phyloP scores from a whole-genome alignment of 495 filamentous ascomycete species.

The Xylaria palmicola region DNA sequence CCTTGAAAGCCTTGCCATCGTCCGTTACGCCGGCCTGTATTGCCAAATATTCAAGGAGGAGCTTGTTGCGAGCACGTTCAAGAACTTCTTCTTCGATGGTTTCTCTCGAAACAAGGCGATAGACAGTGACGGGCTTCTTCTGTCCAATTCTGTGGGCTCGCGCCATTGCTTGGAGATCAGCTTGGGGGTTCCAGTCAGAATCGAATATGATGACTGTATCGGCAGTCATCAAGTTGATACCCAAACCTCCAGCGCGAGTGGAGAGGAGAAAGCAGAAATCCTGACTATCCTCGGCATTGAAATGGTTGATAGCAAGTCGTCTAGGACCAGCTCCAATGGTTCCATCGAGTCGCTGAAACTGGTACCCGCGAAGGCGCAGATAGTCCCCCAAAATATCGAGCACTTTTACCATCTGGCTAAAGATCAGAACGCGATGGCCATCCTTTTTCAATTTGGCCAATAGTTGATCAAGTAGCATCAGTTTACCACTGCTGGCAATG shows the following conservation, averaged over 20 bases:
- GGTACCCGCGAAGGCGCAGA: conserved; percentile 80
- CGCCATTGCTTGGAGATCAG: conserved; percentile 97
- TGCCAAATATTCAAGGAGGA: conserved; percentile 96
- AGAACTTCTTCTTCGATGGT: conserved; percentile 98
- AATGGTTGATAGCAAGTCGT: conserved; percentile 93
- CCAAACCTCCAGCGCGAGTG: conserved; percentile 91
- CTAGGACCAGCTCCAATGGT: conserved; percentile 84
- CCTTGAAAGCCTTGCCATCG: conserved; percentile 74
- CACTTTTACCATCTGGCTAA: conserved; percentile 99
- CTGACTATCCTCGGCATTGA: conserved; percentile 88
- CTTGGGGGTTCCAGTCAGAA: conserved; percentile 99
- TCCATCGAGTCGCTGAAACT: conserved; percentile 91
- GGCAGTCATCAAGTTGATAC: conserved; percentile 98
- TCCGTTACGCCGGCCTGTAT: conserved; percentile 97
- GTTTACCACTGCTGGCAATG: conserved; percentile 96
- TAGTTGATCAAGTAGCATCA: conserved; percentile 96
- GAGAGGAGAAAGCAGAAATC: conserved; percentile 97
- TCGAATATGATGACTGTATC: conserved; percentile 98
- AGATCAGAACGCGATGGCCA: conserved; percentile 92
- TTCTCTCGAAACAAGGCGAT: conserved; percentile 92
- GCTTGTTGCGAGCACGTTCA: conserved; percentile 92
- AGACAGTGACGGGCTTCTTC: conserved; percentile 91
- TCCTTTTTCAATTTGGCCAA: conserved; percentile 88
- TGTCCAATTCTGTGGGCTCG: conserved; percentile 97
- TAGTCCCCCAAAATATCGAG: conserved; percentile 95